These are phyloP conservation scores for Lippia alba DNA, from an alignment of 305 asterid genomes.

Conservation along the genomic window DNA sequence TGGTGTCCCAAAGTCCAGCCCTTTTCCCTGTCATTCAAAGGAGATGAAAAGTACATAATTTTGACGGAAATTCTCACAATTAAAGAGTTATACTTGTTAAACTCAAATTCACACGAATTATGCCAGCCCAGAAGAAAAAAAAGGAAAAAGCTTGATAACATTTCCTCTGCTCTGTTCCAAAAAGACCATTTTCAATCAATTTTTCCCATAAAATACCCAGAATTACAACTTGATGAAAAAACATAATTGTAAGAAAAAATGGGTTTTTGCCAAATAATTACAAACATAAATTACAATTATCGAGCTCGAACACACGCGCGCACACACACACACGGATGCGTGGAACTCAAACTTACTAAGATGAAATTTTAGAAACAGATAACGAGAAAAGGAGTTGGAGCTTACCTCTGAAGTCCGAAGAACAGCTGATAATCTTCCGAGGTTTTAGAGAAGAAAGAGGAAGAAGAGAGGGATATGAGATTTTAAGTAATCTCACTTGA, in stretches of 20 bases:
- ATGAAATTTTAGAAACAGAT: neutral
- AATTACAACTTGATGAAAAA: neutral
- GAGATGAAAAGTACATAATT: neutral
- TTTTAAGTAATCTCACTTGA: neutral
- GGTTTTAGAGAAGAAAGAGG: constrained; percentile 1
- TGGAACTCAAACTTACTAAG: neutral
- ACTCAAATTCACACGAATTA: neutral
- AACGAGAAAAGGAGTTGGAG: neutral
- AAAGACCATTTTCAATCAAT: neutral
- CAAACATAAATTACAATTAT: neutral
- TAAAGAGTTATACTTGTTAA: neutral
- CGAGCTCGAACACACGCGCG: neutral
- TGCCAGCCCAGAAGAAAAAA: neutral
- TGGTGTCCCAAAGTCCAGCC: constrained; percentile 15
- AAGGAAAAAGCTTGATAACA: neutral
- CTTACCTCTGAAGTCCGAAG: constrained; percentile 2
- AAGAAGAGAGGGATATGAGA: neutral
- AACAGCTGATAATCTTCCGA: neutral
- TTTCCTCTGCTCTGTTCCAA: neutral
- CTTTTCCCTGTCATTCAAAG: constrained; percentile 16
- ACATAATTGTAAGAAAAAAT: neutral
- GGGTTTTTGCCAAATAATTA: neutral
- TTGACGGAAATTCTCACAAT: too few species aligned
- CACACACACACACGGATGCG: neutral
- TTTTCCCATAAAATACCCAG: neutral